A percentile compares a stretch with the other conserved stretches of the same genome.
Evolutionary conservation across 2,329 filamentous ascomycete species (phyloP).

Genomic region (Penicillium fuscoglaucum): DNA sequence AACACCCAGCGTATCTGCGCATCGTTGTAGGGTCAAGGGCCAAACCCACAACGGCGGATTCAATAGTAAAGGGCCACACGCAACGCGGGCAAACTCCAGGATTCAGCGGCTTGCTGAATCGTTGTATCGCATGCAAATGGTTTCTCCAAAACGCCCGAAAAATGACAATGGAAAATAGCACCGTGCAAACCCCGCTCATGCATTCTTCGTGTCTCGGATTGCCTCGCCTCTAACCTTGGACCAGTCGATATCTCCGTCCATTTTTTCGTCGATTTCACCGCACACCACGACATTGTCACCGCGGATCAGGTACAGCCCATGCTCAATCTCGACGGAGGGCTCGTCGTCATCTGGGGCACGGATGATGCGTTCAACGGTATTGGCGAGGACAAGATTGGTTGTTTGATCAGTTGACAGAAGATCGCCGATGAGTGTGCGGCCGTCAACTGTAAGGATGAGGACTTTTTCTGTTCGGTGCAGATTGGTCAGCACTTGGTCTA

Average conservation of each 20-base stretch:
- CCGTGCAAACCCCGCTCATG: conserved; percentile 38
- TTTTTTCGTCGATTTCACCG: conserved; percentile 82
- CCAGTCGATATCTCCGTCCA: conserved; percentile 93
- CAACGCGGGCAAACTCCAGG: conserved; percentile 2
- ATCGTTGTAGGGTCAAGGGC: neutral
- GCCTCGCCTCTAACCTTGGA: conserved; percentile 79
- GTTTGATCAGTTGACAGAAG: conserved; percentile 85
- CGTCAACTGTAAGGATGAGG: conserved; percentile 86
- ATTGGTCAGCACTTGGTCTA: conserved; percentile 3
- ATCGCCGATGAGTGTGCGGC: conserved; percentile 78
- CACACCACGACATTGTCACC: conserved; percentile 93
- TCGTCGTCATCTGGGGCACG: conserved; percentile 80
- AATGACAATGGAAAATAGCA: conserved; percentile 6
- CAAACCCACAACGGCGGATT: neutral
- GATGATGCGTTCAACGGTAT: conserved; percentile 87
- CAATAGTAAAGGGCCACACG: neutral
- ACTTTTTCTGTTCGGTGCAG: conserved; percentile 69
- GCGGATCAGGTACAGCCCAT: conserved; percentile 87
- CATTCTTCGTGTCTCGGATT: conserved; percentile 82
- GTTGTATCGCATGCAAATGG: conserved; percentile 13
- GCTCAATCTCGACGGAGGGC: conserved; percentile 73
- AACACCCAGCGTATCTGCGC: neutral
- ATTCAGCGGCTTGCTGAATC: conserved; percentile 9
- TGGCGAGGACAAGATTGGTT: conserved; percentile 85
- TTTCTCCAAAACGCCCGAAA: conserved; percentile 6